Evolutionary conservation across 2,329 filamentous ascomycete genomes (phyloP), one percentile per base, ranked within the genome.

Genomic region (Aaosphaeria pasadenensis): DNA sequence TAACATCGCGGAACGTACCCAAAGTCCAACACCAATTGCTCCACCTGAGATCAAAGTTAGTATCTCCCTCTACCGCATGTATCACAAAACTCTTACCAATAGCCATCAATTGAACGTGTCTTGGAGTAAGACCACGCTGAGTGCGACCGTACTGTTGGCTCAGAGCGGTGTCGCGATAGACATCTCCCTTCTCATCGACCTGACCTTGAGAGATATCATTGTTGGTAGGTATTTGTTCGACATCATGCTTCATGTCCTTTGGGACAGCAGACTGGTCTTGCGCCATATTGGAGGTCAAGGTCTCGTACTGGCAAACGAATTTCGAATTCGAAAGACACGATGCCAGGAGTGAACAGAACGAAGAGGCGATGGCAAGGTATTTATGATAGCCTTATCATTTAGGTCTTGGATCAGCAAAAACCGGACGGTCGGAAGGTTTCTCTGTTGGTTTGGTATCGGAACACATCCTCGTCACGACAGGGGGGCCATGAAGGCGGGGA

Each of bases 1-100:
- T 24, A 24, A 24, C 2, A 24, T 24, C 3, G 17, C 17, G 17
- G 33, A 36, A 36, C 33, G 33, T 36, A 36, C 33, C 33, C 33
- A 85, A 48, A 89, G 74, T 61, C 86, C 86, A 28, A 84, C 87
- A n/a, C 61, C 85, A 51, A 88, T 82, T 50, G 85, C 84, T 62
- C 86, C 86, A 58, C 17, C 17, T 24, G 17, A 24, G 17, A 24
- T 24, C 17, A 24, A 2, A 2, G 17, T 24, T 24, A 24, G 17
- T 24, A 24, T 24, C 17, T 24, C 3, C 17, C 17, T 24, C 17
- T 24, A 24, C 17, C 17, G 17, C 17, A 24, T 24, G 17, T 24
- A 24, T 24, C 17, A 24, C 17, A 24, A 24, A 24, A 24, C 17
- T 24, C 17, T 24, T 24, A 24, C 84, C 86, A 53, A 88, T 86